A percentile compares a stretch with the other conserved stretches of the same genome.
Evolutionary conservation across 805 yeast genomes (phyloP).

Genomic region (Priceomyces carsonii): DNA sequence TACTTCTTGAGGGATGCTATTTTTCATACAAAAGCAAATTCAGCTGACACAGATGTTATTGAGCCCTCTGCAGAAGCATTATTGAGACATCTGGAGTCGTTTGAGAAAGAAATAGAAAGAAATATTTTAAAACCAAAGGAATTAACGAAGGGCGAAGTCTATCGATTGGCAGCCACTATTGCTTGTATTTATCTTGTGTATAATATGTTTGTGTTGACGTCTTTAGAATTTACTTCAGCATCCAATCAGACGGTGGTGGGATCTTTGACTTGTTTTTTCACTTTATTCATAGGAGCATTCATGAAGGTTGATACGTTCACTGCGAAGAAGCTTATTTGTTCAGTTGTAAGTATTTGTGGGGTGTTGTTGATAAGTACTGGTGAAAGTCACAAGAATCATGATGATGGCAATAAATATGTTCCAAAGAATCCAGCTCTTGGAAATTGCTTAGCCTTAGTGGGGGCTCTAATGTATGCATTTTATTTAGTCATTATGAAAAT

Average conservation of each 20-base stretch:
- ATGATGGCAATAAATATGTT: slow-evolving; percentile 21
- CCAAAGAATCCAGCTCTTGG: slow-evolving; percentile 46
- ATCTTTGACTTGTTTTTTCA: slow-evolving; percentile 52
- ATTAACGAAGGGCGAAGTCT: slow-evolving; percentile 29
- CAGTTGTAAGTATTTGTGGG: slow-evolving; percentile 46
- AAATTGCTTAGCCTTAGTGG: slow-evolving; percentile 43
- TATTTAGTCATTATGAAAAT: slow-evolving; percentile 46
- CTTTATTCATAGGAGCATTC: slow-evolving; percentile 44
- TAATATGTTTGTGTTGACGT: slow-evolving; percentile 41
- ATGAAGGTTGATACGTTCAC: slow-evolving; percentile 45
- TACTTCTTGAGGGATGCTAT: slow-evolving; percentile 1
- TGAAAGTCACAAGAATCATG: slow-evolving; percentile 17
- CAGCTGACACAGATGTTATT: too few species aligned
- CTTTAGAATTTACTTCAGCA: slow-evolving; percentile 51
- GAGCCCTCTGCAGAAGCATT: too few species aligned
- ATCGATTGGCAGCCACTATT: slow-evolving; percentile 37
- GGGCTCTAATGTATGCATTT: slow-evolving; percentile 48
- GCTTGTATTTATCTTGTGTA: slow-evolving; percentile 43
- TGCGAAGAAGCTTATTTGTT: slow-evolving; percentile 42
- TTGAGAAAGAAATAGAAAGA: slow-evolving; percentile 7
- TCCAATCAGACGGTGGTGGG: slow-evolving; percentile 54
- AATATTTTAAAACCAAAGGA: slow-evolving; percentile 11
- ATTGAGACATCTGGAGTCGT: too few species aligned
- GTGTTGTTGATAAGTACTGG: slow-evolving; percentile 46
- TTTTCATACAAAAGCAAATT: too few species aligned